phyloP scores from a whole-genome alignment of 2,329 filamentous ascomycete genomes.

The Cryphonectria nitschkei region DNA sequence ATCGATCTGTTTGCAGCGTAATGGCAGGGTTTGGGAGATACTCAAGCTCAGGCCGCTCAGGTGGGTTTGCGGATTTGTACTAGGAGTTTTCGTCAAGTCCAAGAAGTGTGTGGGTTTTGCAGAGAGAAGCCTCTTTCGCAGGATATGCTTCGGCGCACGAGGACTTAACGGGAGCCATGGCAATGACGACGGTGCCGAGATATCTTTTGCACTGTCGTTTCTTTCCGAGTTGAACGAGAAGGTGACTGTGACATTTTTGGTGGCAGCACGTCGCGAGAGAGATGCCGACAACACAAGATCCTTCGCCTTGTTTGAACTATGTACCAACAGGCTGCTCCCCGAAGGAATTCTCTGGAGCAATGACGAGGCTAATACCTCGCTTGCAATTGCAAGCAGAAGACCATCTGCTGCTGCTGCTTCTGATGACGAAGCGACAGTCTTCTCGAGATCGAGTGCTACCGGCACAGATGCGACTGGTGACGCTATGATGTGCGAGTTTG shows the following conservation, averaged over 20 bases:
- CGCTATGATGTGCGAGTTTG: background rate
- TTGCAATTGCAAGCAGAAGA: background rate
- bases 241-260: background rate
- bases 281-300: background rate
- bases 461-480: background rate
- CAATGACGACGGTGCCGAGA: background rate
- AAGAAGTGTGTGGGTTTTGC: conserved; percentile 7
- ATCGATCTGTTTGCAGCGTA: background rate
- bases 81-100: background rate
- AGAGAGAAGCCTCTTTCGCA: background rate
- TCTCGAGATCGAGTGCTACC: background rate
- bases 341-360: background rate
- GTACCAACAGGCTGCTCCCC: background rate
- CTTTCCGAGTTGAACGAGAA: background rate
- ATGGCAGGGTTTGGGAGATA: background rate
- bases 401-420: background rate
- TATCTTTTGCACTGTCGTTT: background rate
- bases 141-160: background rate
- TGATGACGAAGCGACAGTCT: background rate
- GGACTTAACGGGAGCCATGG: background rate
- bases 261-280: background rate
- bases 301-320: background rate
- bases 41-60: background rate
- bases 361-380: background rate
- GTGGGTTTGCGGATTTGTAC: background rate